Evolutionary conservation across 768 basidiomycete species (phyloP).

Genomic region (Leccinum boreale): DNA sequence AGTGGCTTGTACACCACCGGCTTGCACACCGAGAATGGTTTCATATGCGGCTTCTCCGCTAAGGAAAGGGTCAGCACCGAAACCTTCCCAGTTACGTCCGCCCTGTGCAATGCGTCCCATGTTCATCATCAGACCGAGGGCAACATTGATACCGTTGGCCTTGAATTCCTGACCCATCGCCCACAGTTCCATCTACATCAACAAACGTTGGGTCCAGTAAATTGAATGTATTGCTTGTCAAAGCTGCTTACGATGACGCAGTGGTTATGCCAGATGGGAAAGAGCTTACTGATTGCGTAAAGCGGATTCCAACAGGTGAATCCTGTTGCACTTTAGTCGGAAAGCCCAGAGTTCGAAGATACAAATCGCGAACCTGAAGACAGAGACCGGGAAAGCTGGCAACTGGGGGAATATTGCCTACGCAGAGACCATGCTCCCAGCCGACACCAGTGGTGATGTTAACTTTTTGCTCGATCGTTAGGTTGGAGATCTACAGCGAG

Average conservation of each 20-base stretch:
- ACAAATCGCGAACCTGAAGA: slow-evolving; percentile 47
- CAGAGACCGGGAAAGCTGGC: slow-evolving; percentile 64
- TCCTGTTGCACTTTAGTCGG: slow-evolving; percentile 38
- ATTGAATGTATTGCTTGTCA: not conserved
- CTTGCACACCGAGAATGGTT: slow-evolving; percentile 81
- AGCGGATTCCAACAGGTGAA: slow-evolving; percentile 75
- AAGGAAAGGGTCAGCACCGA: slow-evolving; percentile 86
- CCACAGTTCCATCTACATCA: slow-evolving; percentile 63
- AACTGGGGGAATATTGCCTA: slow-evolving; percentile 62
- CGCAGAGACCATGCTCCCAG: slow-evolving; percentile 55
- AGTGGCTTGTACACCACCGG: slow-evolving; percentile 79
- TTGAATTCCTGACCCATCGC: slow-evolving; percentile 82
- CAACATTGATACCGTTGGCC: slow-evolving; percentile 81
- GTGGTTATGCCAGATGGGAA: slow-evolving; percentile 86
- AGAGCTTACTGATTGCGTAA: slow-evolving; percentile 65
- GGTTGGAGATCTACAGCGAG: slow-evolving; percentile 38
- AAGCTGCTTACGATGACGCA: slow-evolving; percentile 66
- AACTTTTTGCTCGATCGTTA: slow-evolving; percentile 62
- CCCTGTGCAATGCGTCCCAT: slow-evolving; percentile 75
- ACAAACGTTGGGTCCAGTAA: not conserved
- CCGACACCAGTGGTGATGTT: slow-evolving; percentile 60
- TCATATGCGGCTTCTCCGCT: slow-evolving; percentile 73
- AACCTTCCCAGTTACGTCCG: slow-evolving; percentile 95
- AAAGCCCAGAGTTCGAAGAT: not conserved
- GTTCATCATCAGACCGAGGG: slow-evolving; percentile 83